These are phyloP conservation scores for Botrytis pseudocinerea DNA, from an alignment of 2,329 filamentous ascomycete genomes.

Conservation along the genomic window DNA sequence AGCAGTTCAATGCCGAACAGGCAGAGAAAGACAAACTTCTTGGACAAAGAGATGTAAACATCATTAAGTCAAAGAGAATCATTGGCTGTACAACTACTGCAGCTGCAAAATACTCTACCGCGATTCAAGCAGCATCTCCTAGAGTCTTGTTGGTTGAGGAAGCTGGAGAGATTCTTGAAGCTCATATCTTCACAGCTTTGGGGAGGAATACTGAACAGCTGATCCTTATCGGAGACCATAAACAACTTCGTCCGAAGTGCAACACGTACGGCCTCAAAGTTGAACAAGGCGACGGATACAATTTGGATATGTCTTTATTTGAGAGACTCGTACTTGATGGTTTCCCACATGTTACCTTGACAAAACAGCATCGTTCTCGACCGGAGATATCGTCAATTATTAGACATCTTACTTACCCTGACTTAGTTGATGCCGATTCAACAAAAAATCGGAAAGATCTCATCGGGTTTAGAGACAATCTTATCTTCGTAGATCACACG, in stretches of 20 bases:
- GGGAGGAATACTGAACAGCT: slow-evolving; percentile 58
- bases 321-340: slow-evolving; percentile 63
- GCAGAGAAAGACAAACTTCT: slow-evolving; percentile 47
- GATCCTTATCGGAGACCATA: slow-evolving; percentile 71
- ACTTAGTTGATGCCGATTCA: slow-evolving; percentile 55
- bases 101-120: slow-evolving; percentile 60
- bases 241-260: slow-evolving; percentile 69
- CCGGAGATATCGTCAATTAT: slow-evolving; percentile 65
- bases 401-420: slow-evolving; percentile 60
- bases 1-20: slow-evolving; percentile 47
- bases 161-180: slow-evolving; percentile 71
- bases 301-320: slow-evolving; percentile 68
- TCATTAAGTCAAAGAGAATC: slow-evolving; percentile 57
- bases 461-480: slow-evolving; percentile 57
- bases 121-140: slow-evolving; percentile 55
- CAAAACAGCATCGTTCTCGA: slow-evolving; percentile 66
- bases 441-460: slow-evolving; percentile 51
- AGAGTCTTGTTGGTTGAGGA: slow-evolving; percentile 67
- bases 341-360: slow-evolving; percentile 54
- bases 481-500: slow-evolving; percentile 68
- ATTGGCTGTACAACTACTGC: slow-evolving; percentile 72
- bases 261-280: slow-evolving; percentile 58
- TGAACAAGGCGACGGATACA: slow-evolving; percentile 64
- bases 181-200: slow-evolving; percentile 64
- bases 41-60: slow-evolving; percentile 45